Conservation (phyloP, 164 flowering plant species). For the Umbilicus rupestris region DNA sequence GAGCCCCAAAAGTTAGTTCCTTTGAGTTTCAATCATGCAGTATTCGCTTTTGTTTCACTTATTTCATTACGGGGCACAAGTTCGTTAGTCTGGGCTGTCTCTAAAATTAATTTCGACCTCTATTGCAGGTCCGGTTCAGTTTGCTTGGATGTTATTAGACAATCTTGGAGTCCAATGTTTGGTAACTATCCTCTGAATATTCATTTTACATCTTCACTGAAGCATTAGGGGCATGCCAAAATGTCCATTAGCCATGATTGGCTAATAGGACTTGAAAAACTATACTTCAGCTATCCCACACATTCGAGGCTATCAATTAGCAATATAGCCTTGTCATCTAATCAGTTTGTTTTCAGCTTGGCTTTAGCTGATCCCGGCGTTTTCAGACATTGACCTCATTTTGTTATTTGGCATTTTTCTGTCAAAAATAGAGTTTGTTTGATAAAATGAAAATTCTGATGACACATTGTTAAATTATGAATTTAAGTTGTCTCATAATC, state of each 20-base stretch:
- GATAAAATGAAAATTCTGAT: not conserved
- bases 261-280: not conserved
- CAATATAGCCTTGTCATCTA: too few relatives aligned
- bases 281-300: too few relatives aligned
- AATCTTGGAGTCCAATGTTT: constrained; percentile 97
- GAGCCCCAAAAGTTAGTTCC: not conserved
- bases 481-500: not conserved
- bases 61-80: not conserved
- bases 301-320: too few relatives aligned
- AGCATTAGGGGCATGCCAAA: not conserved
- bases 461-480: not conserved
- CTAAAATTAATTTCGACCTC: not conserved
- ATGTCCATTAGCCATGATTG: not conserved
- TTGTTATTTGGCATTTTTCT: not conserved
- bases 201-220: not conserved
- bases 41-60: not conserved
- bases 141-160: constrained; percentile 94
- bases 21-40: not conserved
- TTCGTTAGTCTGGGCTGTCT: not conserved
- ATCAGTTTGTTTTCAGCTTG: too few relatives aligned
- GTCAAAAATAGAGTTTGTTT: not conserved
- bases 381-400: too few relatives aligned
- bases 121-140: constrained; percentile 85
- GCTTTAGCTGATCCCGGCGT: too few relatives aligned
- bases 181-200: constrained; percentile 32